A percentile compares a stretch with the other conserved stretches of the same genome.
These are phyloP conservation scores for Lathyrus sativus DNA, from an alignment of 306 rosid genomes.

Conservation along the genomic window DNA sequence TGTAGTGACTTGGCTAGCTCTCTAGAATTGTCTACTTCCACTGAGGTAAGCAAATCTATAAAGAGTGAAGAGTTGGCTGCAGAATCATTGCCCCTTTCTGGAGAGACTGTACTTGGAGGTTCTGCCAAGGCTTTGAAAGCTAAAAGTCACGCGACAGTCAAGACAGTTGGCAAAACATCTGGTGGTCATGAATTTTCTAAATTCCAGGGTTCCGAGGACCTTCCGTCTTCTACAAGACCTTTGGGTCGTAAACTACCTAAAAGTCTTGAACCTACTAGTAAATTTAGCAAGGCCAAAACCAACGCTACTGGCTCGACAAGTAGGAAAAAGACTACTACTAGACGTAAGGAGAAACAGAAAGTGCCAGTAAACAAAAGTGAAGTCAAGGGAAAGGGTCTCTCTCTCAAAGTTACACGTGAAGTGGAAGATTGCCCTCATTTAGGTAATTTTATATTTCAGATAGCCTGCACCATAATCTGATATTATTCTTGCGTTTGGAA, in stretches of 20 bases:
- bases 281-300: slow-evolving; percentile 51
- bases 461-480: slow-evolving; percentile 21
- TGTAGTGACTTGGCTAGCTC: slow-evolving; percentile 37
- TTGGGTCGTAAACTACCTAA: slow-evolving; percentile 61
- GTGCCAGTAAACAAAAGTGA: slow-evolving; percentile 54
- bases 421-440: slow-evolving; percentile 51
- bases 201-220: slow-evolving; percentile 45
- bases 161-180: slow-evolving; percentile 45
- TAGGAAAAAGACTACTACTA: slow-evolving; percentile 48
- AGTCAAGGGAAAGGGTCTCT: slow-evolving; percentile 48
- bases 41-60: slow-evolving; percentile 50
- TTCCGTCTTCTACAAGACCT: slow-evolving; percentile 48
- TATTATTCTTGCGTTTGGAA: slow-evolving; percentile 30
- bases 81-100: slow-evolving; percentile 45
- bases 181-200: slow-evolving; percentile 42
- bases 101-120: slow-evolving; percentile 47
- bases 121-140: slow-evolving; percentile 45
- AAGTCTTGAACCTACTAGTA: slow-evolving; percentile 46
- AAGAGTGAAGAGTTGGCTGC: slow-evolving; percentile 46
- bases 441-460: slow-evolving; percentile 52
- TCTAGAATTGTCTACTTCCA: slow-evolving; percentile 45
- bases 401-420: slow-evolving; percentile 40
- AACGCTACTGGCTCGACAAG: slow-evolving; percentile 57
- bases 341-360: slow-evolving; percentile 53
- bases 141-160: slow-evolving; percentile 38